A percentile compares a stretch with the other conserved stretches of the same genome.
Evolutionary conservation across 768 basidiomycete genomes (phyloP).

Genomic region (Podaxis mareebaensis): DNA sequence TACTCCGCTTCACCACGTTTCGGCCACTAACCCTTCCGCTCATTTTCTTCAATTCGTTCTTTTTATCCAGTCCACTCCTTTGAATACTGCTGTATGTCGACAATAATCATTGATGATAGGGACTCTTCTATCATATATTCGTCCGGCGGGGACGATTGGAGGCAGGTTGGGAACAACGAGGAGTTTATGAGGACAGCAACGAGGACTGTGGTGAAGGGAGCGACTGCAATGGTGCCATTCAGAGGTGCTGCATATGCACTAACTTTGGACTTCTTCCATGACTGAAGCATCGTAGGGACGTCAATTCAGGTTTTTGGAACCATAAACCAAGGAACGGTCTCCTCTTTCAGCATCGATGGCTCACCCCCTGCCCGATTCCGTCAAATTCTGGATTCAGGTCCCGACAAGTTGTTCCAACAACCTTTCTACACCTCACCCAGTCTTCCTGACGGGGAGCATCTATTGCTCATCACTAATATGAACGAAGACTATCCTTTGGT

Average conservation of each 20-base stretch:
- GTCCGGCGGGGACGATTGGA: not conserved
- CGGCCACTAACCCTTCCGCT: not conserved
- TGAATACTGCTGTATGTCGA: not conserved
- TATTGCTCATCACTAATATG: constrained; percentile 22
- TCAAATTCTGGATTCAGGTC: not conserved
- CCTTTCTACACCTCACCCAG: constrained; percentile 19
- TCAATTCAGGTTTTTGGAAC: constrained; percentile 8
- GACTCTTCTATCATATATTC: constrained; percentile 2
- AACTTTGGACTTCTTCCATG: too few species aligned
- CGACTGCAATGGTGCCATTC: not conserved
- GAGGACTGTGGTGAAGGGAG: not conserved
- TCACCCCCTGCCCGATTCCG: not conserved
- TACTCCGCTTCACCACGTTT: not conserved
- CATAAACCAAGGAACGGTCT: not conserved
- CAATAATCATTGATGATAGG: not conserved
- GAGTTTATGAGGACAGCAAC: not conserved
- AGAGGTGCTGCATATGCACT: not conserved
- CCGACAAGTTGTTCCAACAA: constrained; percentile 13
- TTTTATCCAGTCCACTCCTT: not conserved
- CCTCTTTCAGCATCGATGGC: not conserved
- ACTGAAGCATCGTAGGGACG: not conserved
- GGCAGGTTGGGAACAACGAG: too few species aligned
- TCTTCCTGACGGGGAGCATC: constrained; percentile 21
- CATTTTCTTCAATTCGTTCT: not conserved
- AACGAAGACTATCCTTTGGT: not conserved